phyloP scores from a whole-genome alignment of 345 rosid species.

The Bruguiera sexangula region DNA sequence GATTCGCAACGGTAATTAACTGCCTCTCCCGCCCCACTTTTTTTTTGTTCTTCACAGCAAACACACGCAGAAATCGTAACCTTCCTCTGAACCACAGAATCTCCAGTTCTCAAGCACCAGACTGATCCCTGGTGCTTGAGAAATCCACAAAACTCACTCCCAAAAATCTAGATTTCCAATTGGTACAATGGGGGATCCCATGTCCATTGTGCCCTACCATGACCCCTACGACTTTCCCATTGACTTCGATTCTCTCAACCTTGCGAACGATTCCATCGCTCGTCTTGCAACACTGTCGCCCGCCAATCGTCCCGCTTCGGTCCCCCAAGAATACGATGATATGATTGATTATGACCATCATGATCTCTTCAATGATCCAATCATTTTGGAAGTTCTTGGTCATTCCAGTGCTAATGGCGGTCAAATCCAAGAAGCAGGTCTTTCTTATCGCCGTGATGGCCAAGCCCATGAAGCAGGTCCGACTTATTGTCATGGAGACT shows the following conservation, averaged over 20 bases:
- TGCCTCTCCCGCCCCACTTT: slow-evolving; percentile 26
- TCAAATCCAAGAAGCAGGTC: slow-evolving; percentile 14
- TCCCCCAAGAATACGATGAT: neutral
- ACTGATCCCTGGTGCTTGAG: slow-evolving; percentile 17
- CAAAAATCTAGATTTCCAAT: neutral
- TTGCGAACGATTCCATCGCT: slow-evolving; percentile 9
- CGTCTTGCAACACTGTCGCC: slow-evolving; percentile 19
- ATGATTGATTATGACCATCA: slow-evolving; percentile 2
- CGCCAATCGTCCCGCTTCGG: neutral
- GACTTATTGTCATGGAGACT: neutral
- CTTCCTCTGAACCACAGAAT: neutral
- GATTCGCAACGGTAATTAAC: slow-evolving; percentile 36
- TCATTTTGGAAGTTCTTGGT: slow-evolving; percentile 11
- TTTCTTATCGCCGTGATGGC: neutral
- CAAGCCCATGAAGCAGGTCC: slow-evolving; percentile 15
- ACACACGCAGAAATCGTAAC: too few relatives aligned
- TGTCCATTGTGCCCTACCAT: slow-evolving; percentile 23
- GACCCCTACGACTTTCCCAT: slow-evolving; percentile 27
- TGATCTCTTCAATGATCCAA: slow-evolving; percentile 29
- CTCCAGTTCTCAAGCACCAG: slow-evolving; percentile 28
- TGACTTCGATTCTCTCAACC: slow-evolving; percentile 18
- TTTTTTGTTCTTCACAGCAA: too few relatives aligned
- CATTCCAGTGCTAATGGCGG: neutral
- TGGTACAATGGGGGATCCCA: slow-evolving; percentile 35
- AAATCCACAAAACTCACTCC: neutral